phyloP scores from a whole-genome alignment of 768 basidiomycete species.

The Lactarius akahatsu region DNA sequence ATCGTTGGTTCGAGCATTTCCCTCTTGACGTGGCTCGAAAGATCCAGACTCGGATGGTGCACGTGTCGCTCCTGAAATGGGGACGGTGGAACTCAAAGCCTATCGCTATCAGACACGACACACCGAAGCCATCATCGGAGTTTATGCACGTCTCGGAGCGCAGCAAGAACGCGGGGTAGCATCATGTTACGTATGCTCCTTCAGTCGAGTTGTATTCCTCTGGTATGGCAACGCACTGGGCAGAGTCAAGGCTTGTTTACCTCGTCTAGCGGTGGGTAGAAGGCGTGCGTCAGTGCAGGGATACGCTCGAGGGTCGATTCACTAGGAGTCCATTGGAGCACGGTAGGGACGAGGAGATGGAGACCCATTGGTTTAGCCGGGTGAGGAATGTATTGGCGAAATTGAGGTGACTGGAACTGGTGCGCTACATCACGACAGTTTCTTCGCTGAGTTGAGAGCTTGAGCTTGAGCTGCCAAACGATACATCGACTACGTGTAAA shows the following conservation, averaged over 20 bases:
- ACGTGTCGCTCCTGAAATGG: slow-evolving; percentile 1
- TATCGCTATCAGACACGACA: background rate
- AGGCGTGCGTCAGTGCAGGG: slow-evolving; percentile 22
- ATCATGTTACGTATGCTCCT: background rate
- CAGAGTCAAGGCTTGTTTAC: slow-evolving; percentile 53
- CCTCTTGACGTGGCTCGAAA: background rate
- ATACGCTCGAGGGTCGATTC: slow-evolving; percentile 26
- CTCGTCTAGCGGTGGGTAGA: slow-evolving; percentile 43
- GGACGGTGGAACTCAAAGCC: background rate
- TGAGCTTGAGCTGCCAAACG: background rate
- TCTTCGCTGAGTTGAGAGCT: background rate
- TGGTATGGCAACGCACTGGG: slow-evolving; percentile 54
- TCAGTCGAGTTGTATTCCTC: background rate
- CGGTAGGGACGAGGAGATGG: background rate
- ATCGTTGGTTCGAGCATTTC: background rate
- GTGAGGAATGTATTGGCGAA: slow-evolving; percentile 4
- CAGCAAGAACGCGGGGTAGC: slow-evolving; percentile 16
- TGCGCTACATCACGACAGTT: background rate
- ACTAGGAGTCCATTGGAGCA: slow-evolving; percentile 16
- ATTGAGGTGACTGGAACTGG: background rate
- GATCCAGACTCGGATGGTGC: background rate
- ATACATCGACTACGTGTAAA: background rate
- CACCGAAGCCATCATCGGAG: background rate
- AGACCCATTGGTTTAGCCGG: slow-evolving; percentile 16
- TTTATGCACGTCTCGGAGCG: background rate